A percentile compares a stretch with the other conserved stretches of the same genome.
Evolutionary conservation across 2,329 filamentous ascomycete genomes (phyloP).

Genomic region (Ceratocystis harringtonii): DNA sequence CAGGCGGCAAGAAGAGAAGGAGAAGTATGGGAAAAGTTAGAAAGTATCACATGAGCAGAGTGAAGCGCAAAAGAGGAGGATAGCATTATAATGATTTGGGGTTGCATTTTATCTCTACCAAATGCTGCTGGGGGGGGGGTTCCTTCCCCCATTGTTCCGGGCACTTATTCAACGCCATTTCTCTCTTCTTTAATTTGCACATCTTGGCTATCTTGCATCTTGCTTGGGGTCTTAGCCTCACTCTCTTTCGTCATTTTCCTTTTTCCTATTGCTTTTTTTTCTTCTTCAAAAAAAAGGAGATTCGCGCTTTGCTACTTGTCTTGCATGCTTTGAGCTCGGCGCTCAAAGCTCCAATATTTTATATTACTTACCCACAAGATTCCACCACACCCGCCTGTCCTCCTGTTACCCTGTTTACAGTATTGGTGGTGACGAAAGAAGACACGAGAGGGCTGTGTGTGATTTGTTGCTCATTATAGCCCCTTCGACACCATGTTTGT

Average conservation of each 20-base stretch:
- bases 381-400: not conserved
- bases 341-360: not conserved
- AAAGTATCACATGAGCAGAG: not conserved
- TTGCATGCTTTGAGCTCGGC: not conserved
- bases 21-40: not conserved
- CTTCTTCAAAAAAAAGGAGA: not conserved
- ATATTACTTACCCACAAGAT: constrained; percentile 6
- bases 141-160: not conserved
- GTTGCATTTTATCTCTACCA: not conserved
- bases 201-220: not conserved
- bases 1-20: not conserved
- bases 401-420: not conserved
- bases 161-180: not conserved
- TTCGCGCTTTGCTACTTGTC: not conserved
- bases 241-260: not conserved
- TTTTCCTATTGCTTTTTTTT: not conserved
- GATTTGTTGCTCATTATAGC: not conserved
- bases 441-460: not conserved
- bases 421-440: not conserved
- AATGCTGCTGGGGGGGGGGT: not conserved
- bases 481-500: not conserved
- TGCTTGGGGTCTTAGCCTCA: not conserved
- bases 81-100: not conserved
- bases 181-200: not conserved
- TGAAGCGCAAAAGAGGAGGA: not conserved